Evolutionary conservation across 441 rosid genomes (phyloP).

Genomic region (Euphorbia celastroides): DNA sequence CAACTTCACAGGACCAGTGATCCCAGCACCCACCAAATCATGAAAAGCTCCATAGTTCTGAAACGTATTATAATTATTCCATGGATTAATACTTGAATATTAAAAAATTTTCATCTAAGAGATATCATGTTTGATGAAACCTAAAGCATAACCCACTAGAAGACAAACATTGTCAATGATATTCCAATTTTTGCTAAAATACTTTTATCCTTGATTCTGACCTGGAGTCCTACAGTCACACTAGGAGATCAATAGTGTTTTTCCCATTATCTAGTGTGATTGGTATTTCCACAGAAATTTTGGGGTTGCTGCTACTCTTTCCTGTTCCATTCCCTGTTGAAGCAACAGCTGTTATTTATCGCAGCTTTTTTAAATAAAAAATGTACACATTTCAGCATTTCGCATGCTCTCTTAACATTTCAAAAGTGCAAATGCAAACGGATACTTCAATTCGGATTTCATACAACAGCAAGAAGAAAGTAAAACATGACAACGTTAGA

Average conservation of each 20-base stretch:
- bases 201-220: slow-evolving; percentile 24
- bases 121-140: slow-evolving; percentile 6
- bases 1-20: slow-evolving; percentile 84
- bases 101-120: slow-evolving; percentile 7
- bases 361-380: not conserved
- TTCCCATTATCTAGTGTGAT: slow-evolving; percentile 53
- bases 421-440: not conserved
- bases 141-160: not conserved
- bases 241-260: slow-evolving; percentile 81
- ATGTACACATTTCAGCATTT: not conserved
- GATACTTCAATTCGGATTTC: too few species aligned
- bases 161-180: not conserved
- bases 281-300: slow-evolving; percentile 59
- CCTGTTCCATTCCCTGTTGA: slow-evolving; percentile 66
- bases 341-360: not conserved
- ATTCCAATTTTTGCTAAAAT: slow-evolving; percentile 11
- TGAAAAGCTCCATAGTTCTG: slow-evolving; percentile 94
- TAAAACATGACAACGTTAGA: not conserved
- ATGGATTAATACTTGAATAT: slow-evolving; percentile 9
- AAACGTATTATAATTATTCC: not conserved
- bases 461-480: not conserved
- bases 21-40: slow-evolving; percentile 73
- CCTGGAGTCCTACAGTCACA: slow-evolving; percentile 95
- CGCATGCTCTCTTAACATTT: not conserved
- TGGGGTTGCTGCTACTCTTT: slow-evolving; percentile 33